A percentile compares a stretch with the other conserved stretches of the same genome.
These are phyloP conservation scores for Dictyostelium firmibasis DNA, from an alignment of 78 protist genomes.

Conservation along the genomic window DNA sequence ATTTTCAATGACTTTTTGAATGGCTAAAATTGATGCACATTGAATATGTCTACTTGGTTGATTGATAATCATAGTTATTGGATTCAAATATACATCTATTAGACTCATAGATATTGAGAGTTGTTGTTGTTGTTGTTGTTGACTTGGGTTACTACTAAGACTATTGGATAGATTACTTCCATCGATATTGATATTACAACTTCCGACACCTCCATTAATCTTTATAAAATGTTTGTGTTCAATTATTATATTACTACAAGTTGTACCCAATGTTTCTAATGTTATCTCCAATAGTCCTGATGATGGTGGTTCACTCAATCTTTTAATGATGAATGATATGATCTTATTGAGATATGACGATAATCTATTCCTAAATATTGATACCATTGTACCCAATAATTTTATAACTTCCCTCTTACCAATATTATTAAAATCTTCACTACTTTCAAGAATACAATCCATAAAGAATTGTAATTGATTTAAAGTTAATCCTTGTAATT, in stretches of 20 bases:
- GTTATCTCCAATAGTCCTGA: background rate
- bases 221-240: background rate
- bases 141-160: background rate
- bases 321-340: background rate
- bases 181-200: background rate
- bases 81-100: constrained; percentile 3
- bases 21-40: background rate
- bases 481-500: background rate
- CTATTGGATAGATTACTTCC: background rate
- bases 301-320: background rate
- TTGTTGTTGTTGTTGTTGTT: background rate
- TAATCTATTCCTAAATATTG: background rate
- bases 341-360: background rate
- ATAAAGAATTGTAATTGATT: constrained; percentile 1
- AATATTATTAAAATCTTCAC: background rate
- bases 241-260: background rate
- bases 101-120: background rate
- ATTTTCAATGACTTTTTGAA: constrained; percentile 14
- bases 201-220: background rate
- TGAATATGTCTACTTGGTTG: constrained; percentile 29
- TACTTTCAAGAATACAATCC: constrained; percentile 1
- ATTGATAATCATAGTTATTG: background rate
- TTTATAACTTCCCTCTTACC: constrained; percentile 15
- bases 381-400: background rate
- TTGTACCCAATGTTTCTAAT: background rate